Evolutionary conservation across 352 stramenopile species (phyloP).

Genomic region (Globisporangium paddicum): DNA sequence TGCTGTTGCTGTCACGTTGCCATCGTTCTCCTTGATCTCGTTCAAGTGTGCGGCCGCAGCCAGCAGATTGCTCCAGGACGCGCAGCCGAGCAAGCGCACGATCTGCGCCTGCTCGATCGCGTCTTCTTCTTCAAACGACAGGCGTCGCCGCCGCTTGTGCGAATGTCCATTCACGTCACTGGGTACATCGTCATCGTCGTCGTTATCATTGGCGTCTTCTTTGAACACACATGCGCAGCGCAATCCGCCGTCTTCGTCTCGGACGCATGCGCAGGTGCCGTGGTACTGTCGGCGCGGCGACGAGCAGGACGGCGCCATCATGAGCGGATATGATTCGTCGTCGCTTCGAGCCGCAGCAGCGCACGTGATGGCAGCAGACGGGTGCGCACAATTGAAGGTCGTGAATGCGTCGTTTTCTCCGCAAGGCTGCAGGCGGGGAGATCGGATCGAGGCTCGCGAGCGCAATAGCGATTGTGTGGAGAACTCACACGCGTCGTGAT

Average conservation of each 20-base stretch:
- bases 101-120: constrained; percentile 1
- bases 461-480: constrained; percentile 4
- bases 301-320: constrained; percentile 3
- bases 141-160: background rate
- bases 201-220: too few relatives aligned
- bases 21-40: background rate
- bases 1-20: background rate
- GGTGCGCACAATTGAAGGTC: background rate
- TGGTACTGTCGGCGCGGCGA: constrained; percentile 1
- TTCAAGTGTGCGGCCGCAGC: background rate
- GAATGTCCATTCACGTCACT: background rate
- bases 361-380: background rate
- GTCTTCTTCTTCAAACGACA: background rate
- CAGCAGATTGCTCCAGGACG: constrained; percentile 2
- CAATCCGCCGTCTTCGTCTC: background rate
- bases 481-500: too few relatives aligned
- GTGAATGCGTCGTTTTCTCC: background rate
- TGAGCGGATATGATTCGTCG: background rate
- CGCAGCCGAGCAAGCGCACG: constrained; percentile 5
- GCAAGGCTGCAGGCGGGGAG: background rate
- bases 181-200: too few relatives aligned
- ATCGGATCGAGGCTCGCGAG: background rate
- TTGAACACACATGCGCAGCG: background rate
- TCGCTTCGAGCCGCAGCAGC: background rate
- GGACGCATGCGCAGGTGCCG: background rate